phyloP scores from a whole-genome alignment of 192 early-diverging fungal species.

The Ambispora gerdemannii region DNA sequence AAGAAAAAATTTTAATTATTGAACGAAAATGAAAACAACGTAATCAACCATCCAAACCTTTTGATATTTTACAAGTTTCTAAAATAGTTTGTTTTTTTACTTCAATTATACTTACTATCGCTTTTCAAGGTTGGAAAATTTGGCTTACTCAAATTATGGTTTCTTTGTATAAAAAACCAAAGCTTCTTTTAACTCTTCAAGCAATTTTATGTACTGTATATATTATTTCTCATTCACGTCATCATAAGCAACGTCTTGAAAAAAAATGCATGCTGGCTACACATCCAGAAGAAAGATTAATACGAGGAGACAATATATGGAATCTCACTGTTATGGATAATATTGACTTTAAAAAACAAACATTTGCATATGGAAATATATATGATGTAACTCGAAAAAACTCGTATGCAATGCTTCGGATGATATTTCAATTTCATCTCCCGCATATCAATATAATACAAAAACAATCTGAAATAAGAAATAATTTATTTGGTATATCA shows the following conservation, averaged over 20 bases:
- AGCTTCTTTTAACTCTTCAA: not conserved
- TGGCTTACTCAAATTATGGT: constrained; percentile 11
- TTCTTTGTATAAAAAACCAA: not conserved
- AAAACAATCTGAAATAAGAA: not conserved
- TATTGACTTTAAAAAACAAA: constrained; percentile 7
- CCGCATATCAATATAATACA: not conserved
- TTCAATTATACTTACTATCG: not conserved
- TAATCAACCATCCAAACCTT: not conserved
- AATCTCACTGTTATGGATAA: constrained; percentile 19
- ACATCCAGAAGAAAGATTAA: not conserved
- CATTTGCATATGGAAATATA: constrained; percentile 6
- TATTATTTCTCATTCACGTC: not conserved
- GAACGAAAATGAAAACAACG: not conserved
- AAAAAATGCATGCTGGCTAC: not conserved
- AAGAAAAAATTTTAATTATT: not conserved
- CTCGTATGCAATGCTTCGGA: not conserved
- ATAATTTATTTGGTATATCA: not conserved
- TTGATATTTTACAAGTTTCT: not conserved
- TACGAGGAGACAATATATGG: not conserved
- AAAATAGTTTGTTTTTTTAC: not conserved
- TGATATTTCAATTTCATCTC: not conserved
- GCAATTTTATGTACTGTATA: not conserved
- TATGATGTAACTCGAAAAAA: not conserved
- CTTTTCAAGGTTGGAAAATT: not conserved
- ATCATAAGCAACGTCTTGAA: not conserved